Evolutionary conservation across 768 basidiomycete genomes (phyloP).

Genomic region (Artomyces pyxidatus): DNA sequence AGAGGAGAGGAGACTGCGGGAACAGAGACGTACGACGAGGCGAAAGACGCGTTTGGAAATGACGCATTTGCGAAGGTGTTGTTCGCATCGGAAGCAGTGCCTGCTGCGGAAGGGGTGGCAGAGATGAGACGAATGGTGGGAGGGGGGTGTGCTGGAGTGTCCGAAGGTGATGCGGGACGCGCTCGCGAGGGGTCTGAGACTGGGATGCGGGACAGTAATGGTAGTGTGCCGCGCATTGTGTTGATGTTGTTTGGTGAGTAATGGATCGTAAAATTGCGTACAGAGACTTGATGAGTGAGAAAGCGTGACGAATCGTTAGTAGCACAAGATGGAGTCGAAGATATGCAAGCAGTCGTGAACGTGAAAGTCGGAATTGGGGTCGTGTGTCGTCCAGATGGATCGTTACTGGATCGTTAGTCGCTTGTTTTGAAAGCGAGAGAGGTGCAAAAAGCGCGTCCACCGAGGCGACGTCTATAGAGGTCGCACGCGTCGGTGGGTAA

Average conservation of each 20-base stretch:
- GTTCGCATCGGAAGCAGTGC: conserved; percentile 23
- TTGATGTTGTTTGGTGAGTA: neutral
- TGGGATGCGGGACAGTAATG: conserved; percentile 10
- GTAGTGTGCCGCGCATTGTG: conserved; percentile 6
- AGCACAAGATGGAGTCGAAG: neutral
- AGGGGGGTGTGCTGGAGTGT: conserved; percentile 24
- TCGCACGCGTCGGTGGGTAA: neutral
- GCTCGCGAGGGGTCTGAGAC: conserved; percentile 15
- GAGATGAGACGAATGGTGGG: conserved; percentile 67
- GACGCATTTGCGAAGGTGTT: conserved; percentile 18
- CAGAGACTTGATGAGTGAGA: neutral
- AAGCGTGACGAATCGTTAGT: conserved; percentile 9
- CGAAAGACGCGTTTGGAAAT: conserved; percentile 19
- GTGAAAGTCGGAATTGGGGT: neutral
- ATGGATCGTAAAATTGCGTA: conserved; percentile 2
- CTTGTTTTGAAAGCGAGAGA: conserved; percentile 1
- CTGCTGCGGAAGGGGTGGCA: conserved; percentile 53
- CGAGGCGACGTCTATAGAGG: neutral
- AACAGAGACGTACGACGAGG: conserved; percentile 15
- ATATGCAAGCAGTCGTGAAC: neutral
- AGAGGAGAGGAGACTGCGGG: conserved; percentile 23
- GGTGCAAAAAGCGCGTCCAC: conserved; percentile 2
- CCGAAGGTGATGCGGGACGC: conserved; percentile 21
- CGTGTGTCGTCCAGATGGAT: neutral
- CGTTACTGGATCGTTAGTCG: neutral